phyloP scores from a whole-genome alignment of 345 rosid species.

The Citrus reticulata region DNA sequence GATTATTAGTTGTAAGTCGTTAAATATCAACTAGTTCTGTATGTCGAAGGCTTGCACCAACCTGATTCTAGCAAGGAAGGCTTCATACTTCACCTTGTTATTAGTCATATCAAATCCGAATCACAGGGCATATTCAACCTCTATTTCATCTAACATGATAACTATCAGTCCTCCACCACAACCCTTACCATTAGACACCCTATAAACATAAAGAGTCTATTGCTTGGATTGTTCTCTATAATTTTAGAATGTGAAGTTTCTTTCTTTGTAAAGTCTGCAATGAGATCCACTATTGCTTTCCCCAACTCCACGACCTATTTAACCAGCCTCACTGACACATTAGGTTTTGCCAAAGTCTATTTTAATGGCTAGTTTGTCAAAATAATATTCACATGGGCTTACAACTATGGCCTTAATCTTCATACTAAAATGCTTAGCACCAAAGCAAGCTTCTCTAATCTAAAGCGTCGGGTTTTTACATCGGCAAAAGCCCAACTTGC shows the following conservation, averaged over 20 bases:
- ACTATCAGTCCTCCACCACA: background rate
- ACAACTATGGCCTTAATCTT: background rate
- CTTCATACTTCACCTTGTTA: background rate
- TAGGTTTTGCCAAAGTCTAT: too few relatives aligned
- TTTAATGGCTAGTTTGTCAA: background rate
- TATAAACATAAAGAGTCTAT: background rate
- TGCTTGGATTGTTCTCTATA: too few relatives aligned
- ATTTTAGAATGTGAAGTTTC: too few relatives aligned
- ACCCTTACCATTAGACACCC: background rate
- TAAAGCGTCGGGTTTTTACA: background rate
- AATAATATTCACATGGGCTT: background rate
- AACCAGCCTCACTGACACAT: too few relatives aligned
- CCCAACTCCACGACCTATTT: too few relatives aligned
- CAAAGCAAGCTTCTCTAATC: background rate
- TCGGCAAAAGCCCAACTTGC: background rate
- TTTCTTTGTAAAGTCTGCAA: too few relatives aligned
- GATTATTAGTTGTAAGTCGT: background rate
- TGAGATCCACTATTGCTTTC: too few relatives aligned
- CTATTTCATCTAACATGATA: background rate
- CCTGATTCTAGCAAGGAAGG: background rate
- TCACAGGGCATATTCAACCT: background rate
- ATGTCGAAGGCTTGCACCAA: background rate
- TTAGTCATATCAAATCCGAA: background rate
- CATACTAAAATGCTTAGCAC: background rate
- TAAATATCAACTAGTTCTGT: background rate